Base-by-base conservation (phyloP, 176 grass and related monocot genomes). In the Rhynchospora pubera region DNA sequence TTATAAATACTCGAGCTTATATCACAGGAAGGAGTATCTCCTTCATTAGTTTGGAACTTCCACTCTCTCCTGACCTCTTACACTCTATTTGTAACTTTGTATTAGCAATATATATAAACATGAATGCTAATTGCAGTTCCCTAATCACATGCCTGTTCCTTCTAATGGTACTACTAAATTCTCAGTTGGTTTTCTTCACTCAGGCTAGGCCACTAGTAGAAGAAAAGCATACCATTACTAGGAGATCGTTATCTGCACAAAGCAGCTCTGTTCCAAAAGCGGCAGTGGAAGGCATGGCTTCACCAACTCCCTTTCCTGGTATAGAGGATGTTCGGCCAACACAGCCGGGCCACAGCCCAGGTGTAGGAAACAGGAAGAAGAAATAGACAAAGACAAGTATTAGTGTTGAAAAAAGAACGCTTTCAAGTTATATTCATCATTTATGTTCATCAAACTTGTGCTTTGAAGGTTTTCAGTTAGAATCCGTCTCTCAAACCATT, bases 151-250 rank as follows among this genome's bases (percentile, higher is more conserved):
- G 57, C 59, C 22, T 51, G 11, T 16, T 64, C 59, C 44, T 82
- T 65, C 59, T 82, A 82, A 82, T 65, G 79, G 57, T 55, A 64
- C 79, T 82, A 82, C 59, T 82, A 50, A 65, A 26, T 67, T 82
- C 19, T 48, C 79, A 82, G 5, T 14, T 82, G 44, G 47, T 82
- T 24, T 10, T 32, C 0, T 18, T 65, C 24, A 66, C 19, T 82
- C 44, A 82, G 30, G 79, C 79, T 18, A 82, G 79, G 47, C 79
- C 23, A 53, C 79, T 82, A 10, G 18, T 52, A 16, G 79, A 82
- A 50, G 30, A 19, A 82, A 50, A 19, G 19, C 16, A 50, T 18
- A 23, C 1, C 1, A 66, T 26, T 30, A 34, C 39, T 42, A 45
- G n/a, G 59, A 82, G 45, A 82, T 7, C 7, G 23, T 26, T 82